Conservation (phyloP, 768 basidiomycete species). For the Russula foetens region DNA sequence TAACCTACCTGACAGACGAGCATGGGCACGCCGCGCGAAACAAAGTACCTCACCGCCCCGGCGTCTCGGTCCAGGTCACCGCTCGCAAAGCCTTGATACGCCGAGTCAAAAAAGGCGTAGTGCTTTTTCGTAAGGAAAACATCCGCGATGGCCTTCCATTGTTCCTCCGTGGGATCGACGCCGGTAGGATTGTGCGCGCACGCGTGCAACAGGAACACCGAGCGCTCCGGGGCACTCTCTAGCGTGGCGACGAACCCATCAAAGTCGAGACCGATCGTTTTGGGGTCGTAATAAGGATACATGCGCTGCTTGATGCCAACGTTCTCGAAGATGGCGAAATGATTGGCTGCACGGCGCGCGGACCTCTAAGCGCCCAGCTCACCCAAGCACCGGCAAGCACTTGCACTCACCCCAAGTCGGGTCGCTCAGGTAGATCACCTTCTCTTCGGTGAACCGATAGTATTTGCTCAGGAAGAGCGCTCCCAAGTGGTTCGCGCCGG, state of each 20-base stretch:
- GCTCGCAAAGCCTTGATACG: conserved; percentile 96
- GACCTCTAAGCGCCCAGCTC: not conserved
- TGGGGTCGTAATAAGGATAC: conserved; percentile 92
- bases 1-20: conserved; percentile 77
- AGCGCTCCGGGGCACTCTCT: conserved; percentile 58
- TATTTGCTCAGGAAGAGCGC: conserved; percentile 80
- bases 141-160: conserved; percentile 76
- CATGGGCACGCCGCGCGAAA: conserved; percentile 60
- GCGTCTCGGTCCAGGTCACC: conserved; percentile 89
- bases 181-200: conserved; percentile 98
- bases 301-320: conserved; percentile 80
- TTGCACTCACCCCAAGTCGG: conserved; percentile 83
- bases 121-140: conserved; percentile 65
- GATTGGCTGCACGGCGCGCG: conserved; percentile 56
- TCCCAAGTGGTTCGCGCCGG: conserved; percentile 91
- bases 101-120: conserved; percentile 91
- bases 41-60: conserved; percentile 86
- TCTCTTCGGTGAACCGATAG: conserved; percentile 61
- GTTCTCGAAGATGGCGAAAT: conserved; percentile 85
- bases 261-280: conserved; percentile 83
- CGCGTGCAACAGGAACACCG: conserved; percentile 85
- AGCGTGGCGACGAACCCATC: conserved; percentile 54
- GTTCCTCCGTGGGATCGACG: conserved; percentile 82
- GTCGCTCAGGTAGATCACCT: conserved; percentile 76
- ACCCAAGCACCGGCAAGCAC: not conserved